Percentiles rank a stretch among this genome's conserved stretches.
phyloP scores from a whole-genome alignment of 73 alveolate species.

The Paramecium caudatum region DNA sequence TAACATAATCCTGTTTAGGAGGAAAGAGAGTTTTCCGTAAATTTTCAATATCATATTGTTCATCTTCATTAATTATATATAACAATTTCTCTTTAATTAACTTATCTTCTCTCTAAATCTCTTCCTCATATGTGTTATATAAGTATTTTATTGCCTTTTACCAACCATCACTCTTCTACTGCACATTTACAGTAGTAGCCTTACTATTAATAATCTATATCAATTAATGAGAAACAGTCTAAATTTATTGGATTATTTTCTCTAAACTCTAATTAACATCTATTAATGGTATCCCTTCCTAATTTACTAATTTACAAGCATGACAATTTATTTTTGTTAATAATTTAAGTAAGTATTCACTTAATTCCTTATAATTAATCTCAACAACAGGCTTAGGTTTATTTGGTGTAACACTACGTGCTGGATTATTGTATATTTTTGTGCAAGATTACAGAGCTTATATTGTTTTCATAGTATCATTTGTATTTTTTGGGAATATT shows the following conservation, averaged over 20 bases:
- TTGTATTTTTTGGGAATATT: not conserved
- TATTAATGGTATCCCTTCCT: not conserved
- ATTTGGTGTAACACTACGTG: slow-evolving; percentile 29
- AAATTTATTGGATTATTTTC: not conserved
- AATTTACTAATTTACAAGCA: slow-evolving; percentile 10
- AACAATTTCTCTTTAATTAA: slow-evolving; percentile 9
- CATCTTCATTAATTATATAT: slow-evolving; percentile 47
- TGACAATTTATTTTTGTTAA: slow-evolving; percentile 18
- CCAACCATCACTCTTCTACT: not conserved
- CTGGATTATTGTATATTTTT: not conserved
- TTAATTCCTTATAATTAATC: not conserved
- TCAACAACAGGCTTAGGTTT: not conserved
- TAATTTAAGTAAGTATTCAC: slow-evolving; percentile 2
- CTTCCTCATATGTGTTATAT: slow-evolving; percentile 41
- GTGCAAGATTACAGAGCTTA: slow-evolving; percentile 1
- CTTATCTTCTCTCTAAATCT: slow-evolving; percentile 5
- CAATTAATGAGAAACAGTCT: slow-evolving; percentile 15
- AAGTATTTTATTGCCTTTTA: slow-evolving; percentile 19
- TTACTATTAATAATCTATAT: not conserved
- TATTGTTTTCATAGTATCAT: not conserved
- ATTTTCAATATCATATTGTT: slow-evolving; percentile 1
- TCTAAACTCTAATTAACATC: not conserved
- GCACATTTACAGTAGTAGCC: not conserved
- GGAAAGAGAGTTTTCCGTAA: not conserved
- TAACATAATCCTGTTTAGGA: not conserved